Conservation (phyloP, 306 rosid genomes). For the Malus sieversii region DNA sequence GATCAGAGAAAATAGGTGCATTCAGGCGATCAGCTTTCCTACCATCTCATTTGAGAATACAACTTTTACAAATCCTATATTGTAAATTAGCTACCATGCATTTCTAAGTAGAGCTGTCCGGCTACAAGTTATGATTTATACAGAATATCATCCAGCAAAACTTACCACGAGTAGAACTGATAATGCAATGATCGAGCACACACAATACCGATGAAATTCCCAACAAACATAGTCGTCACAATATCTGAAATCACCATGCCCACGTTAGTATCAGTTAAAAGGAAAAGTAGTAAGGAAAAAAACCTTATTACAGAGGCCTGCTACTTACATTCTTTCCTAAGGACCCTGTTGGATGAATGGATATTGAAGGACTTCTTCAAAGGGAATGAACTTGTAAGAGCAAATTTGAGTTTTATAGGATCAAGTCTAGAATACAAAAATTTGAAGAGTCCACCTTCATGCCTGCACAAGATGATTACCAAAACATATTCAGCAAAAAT, state of each 20-base stretch:
- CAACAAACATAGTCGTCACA: slow-evolving; percentile 80
- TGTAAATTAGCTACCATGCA: neutral
- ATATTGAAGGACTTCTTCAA: slow-evolving; percentile 21
- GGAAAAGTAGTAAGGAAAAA: neutral
- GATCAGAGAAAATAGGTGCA: neutral
- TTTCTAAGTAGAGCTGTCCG: neutral
- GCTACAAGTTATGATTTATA: neutral
- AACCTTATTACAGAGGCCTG: neutral
- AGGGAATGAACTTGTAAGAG: slow-evolving; percentile 38
- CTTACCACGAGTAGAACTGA: slow-evolving; percentile 96
- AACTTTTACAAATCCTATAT: neutral
- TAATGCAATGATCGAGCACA: slow-evolving; percentile 94
- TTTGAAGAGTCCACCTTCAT: slow-evolving; percentile 81
- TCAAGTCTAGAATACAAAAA: slow-evolving; percentile 57
- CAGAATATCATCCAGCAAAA: slow-evolving; percentile 12
- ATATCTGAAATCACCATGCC: slow-evolving; percentile 47
- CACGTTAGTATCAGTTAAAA: slow-evolving; percentile 16
- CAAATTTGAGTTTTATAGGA: slow-evolving; percentile 41
- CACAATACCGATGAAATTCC: slow-evolving; percentile 84
- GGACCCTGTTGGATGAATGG: slow-evolving; percentile 46
- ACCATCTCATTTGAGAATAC: neutral
- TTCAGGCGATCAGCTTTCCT: neutral
- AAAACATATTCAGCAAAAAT: slow-evolving; percentile 4
- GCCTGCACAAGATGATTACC: slow-evolving; percentile 46
- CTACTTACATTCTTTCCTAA: slow-evolving; percentile 59